Evolutionary conservation across 768 basidiomycete species (phyloP).

Genomic region (Phlegmacium glaucopus): DNA sequence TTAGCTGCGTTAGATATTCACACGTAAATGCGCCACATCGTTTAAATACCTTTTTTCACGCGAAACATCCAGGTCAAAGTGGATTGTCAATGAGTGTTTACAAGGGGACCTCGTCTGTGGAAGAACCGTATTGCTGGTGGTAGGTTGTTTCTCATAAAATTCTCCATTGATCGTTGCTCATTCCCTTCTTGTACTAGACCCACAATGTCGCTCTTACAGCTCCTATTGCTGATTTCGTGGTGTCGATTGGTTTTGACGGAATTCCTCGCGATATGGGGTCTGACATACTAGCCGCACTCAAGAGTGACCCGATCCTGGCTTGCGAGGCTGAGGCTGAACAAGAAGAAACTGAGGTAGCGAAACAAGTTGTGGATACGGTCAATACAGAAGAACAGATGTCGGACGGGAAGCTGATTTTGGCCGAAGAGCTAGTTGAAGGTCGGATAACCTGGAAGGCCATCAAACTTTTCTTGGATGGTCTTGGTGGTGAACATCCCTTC

Average conservation of each 20-base stretch:
- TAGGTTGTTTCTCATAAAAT: conserved; percentile 24
- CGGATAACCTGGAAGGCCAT: conserved; percentile 27
- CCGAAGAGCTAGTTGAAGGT: conserved; percentile 55
- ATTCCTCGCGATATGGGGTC: conserved; percentile 43
- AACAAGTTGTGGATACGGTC: conserved; percentile 24
- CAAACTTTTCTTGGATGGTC: conserved; percentile 33
- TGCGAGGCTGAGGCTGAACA: conserved; percentile 24
- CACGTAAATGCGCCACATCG: conserved; percentile 15
- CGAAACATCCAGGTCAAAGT: conserved; percentile 66
- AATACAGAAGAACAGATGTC: conserved; percentile 18
- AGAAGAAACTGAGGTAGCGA: conserved; percentile 19
- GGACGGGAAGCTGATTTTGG: conserved; percentile 43
- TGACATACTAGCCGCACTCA: conserved; percentile 44
- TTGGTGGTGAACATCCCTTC: conserved; percentile 32
- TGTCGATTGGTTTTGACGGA: conserved; percentile 54
- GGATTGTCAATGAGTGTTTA: conserved; percentile 78
- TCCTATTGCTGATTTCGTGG: conserved; percentile 53
- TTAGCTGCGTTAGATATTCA: conserved; percentile 55
- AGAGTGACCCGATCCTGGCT: conserved; percentile 31
- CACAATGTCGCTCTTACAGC: conserved; percentile 51
- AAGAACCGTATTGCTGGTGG: conserved; percentile 85
- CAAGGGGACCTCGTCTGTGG: conserved; percentile 74
- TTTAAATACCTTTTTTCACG: background rate
- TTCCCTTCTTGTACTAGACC: conserved; percentile 27
- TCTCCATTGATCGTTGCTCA: background rate